phyloP scores from a whole-genome alignment of 225 moss, liverwort and hornwort species.

The Takakia lepidozioides region DNA sequence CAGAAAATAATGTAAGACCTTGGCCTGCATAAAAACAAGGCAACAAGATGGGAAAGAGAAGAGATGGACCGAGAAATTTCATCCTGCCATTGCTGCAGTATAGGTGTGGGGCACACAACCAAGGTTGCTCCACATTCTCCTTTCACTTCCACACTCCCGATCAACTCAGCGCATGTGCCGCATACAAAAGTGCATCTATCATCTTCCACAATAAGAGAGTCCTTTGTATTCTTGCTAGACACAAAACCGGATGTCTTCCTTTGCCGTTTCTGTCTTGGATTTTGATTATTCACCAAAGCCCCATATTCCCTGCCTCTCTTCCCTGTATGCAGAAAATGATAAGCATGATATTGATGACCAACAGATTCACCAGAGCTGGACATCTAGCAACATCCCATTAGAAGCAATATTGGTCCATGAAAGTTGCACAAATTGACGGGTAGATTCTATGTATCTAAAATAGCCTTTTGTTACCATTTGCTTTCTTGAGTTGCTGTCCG shows the following conservation, averaged over 20 bases:
- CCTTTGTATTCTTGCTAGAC: slow-evolving; percentile 4
- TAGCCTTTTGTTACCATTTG: neutral
- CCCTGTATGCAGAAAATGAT: slow-evolving; percentile 18
- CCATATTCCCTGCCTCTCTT: slow-evolving; percentile 21
- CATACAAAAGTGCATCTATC: slow-evolving; percentile 55
- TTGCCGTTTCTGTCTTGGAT: too few species aligned
- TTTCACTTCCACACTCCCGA: slow-evolving; percentile 61
- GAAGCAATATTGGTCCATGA: too few species aligned
- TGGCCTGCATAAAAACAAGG: too few species aligned
- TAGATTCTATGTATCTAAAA: too few species aligned
- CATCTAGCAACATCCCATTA: too few species aligned
- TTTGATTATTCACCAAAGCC: too few species aligned
- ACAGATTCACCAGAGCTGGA: too few species aligned
- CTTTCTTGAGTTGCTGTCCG: slow-evolving; percentile 35
- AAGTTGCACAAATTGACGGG: too few species aligned
- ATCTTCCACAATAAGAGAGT: slow-evolving; percentile 18
- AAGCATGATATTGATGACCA: too few species aligned
- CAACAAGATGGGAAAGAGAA: slow-evolving; percentile 8
- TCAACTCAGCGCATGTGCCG: slow-evolving; percentile 73
- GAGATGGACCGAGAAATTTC: slow-evolving; percentile 73
- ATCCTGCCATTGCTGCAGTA: slow-evolving; percentile 93
- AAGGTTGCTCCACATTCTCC: slow-evolving; percentile 79
- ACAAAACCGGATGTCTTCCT: too few species aligned
- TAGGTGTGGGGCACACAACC: slow-evolving; percentile 85
- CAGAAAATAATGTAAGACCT: too few species aligned